These are phyloP conservation scores for Aureobasidium sp. DNA, from an alignment of 2,329 filamentous ascomycete genomes.

Conservation along the genomic window DNA sequence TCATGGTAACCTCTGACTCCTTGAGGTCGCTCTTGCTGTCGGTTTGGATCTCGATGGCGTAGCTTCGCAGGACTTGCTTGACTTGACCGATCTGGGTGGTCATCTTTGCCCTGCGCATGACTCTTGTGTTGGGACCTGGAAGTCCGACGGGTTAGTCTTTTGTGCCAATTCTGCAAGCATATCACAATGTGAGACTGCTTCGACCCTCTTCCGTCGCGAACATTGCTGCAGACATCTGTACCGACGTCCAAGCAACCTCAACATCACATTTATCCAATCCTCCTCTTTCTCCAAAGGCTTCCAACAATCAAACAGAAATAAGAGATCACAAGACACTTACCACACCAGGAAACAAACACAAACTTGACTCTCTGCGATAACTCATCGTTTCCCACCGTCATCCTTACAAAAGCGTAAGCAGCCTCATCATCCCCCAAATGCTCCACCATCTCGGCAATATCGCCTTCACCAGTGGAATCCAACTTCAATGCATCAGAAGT, in stretches of 20 bases:
- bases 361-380: constrained; percentile 1
- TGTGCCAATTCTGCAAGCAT: neutral
- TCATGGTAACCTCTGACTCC: constrained; percentile 7
- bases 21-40: constrained; percentile 10
- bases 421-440: constrained; percentile 3
- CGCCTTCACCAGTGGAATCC: constrained; percentile 1
- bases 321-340: neutral
- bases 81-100: constrained; percentile 8
- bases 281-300: neutral
- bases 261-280: neutral
- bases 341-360: constrained; percentile 9
- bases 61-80: constrained; percentile 10
- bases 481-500: constrained; percentile 7
- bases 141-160: neutral
- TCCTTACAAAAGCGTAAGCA: constrained; percentile 6
- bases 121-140: constrained; percentile 4
- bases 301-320: neutral
- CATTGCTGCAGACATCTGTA: neutral
- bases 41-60: constrained; percentile 9
- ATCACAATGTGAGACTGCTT: neutral
- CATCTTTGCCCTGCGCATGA: constrained; percentile 11
- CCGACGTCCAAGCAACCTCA: neutral
- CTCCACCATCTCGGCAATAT: neutral
- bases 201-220: neutral
- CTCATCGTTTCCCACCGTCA: constrained; percentile 7